These are phyloP conservation scores for Penicillium cosmopolitanum DNA, from an alignment of 495 filamentous ascomycete genomes.

Conservation along the genomic window DNA sequence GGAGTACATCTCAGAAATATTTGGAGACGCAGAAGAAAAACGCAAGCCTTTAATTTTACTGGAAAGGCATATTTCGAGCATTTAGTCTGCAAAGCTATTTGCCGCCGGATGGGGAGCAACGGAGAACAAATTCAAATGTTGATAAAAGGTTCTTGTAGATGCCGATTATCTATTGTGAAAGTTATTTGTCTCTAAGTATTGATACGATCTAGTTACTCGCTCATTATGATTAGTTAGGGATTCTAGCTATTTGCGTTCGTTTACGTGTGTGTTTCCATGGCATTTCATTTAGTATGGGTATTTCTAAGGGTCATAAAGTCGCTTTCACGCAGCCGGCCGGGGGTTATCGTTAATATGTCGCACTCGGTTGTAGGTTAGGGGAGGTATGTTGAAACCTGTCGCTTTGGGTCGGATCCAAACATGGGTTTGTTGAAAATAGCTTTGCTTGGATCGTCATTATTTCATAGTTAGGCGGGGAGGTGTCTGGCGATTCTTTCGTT, in stretches of 20 bases:
- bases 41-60: no score
- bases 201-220: neutral
- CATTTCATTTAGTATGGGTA: constrained; percentile 6
- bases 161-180: no score
- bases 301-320: constrained; percentile 4
- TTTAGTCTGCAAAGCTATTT: no score
- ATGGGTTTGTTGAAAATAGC: constrained; percentile 4
- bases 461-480: neutral
- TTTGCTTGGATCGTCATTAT: neutral
- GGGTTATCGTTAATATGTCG: neutral
- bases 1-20: no score
- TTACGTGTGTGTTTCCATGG: constrained; percentile 1
- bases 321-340: constrained; percentile 3
- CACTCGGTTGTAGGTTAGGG: neutral
- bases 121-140: no score
- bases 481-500: constrained; percentile 8
- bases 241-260: neutral
- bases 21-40: no score
- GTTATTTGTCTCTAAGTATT: neutral
- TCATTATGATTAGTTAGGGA: neutral
- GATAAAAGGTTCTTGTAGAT: no score
- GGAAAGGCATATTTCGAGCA: no score
- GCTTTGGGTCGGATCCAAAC: constrained; percentile 6
- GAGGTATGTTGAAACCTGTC: constrained; percentile 7
- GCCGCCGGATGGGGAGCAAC: no score